These are phyloP conservation scores for Kodamaea nitidulidarum DNA, from an alignment of 805 yeast genomes.

Conservation along the genomic window DNA sequence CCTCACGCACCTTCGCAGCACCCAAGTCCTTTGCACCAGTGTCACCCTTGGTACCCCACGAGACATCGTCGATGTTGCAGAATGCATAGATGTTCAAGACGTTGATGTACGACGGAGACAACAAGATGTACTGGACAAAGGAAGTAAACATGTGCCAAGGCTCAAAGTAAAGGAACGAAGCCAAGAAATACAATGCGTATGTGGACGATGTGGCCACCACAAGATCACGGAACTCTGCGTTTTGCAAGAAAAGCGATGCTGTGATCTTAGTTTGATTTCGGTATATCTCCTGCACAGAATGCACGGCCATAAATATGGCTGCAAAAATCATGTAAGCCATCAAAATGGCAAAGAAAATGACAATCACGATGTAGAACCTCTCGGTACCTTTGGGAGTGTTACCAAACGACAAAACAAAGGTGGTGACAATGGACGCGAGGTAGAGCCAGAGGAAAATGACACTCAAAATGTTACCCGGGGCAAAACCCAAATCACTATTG, in stretches of 20 bases:
- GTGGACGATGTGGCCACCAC: slow-evolving; percentile 60
- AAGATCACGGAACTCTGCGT: slow-evolving; percentile 43
- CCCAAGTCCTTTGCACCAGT: slow-evolving; percentile 57
- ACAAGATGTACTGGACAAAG: slow-evolving; percentile 47
- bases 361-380: slow-evolving; percentile 48
- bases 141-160: slow-evolving; percentile 66
- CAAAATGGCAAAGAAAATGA: slow-evolving; percentile 54
- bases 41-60: slow-evolving; percentile 75
- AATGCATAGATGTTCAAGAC: slow-evolving; percentile 64
- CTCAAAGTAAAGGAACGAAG: slow-evolving; percentile 56
- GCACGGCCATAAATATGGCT: slow-evolving; percentile 54
- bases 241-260: slow-evolving; percentile 43
- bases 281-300: slow-evolving; percentile 41
- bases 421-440: slow-evolving; percentile 51
- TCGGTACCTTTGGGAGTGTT: slow-evolving; percentile 62
- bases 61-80: slow-evolving; percentile 67
- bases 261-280: slow-evolving; percentile 37
- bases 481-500: slow-evolving; percentile 33
- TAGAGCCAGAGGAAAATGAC: slow-evolving; percentile 54
- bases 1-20: slow-evolving; percentile 48
- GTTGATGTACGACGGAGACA: slow-evolving; percentile 51
- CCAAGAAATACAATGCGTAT: slow-evolving; percentile 55
- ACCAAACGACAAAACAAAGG: slow-evolving; percentile 61
- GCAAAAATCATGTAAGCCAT: slow-evolving; percentile 58
- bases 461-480: slow-evolving; percentile 47